phyloP scores from a whole-genome alignment of 495 filamentous ascomycete species.

The Friedmanniomyces endolithicus region DNA sequence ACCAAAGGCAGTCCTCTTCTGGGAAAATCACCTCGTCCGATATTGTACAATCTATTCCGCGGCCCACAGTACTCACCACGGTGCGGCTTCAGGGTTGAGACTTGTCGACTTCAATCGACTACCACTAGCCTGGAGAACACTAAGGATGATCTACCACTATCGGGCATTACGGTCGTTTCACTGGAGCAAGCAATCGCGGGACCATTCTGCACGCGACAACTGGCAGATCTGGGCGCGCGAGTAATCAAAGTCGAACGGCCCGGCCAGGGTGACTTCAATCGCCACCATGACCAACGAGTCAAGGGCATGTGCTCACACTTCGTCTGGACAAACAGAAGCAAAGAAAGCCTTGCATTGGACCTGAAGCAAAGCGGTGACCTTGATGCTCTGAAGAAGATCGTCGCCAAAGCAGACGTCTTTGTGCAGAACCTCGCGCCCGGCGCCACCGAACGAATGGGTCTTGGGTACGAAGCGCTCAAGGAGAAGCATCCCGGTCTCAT shows the following conservation, averaged over 20 bases:
- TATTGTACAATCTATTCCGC: no score
- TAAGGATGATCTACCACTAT: constrained; percentile 27
- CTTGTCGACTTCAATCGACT: not conserved
- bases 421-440: constrained; percentile 43
- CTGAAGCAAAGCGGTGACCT: constrained; percentile 36
- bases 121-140: not conserved
- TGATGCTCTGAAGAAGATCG: constrained; percentile 33
- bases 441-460: constrained; percentile 36
- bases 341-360: constrained; percentile 39
- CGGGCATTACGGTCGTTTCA: constrained; percentile 39
- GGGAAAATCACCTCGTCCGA: no score
- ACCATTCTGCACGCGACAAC: constrained; percentile 41
- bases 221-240: constrained; percentile 41
- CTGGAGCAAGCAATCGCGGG: constrained; percentile 43
- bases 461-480: constrained; percentile 35
- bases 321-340: constrained; percentile 42
- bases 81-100: not conserved
- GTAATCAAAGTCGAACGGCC: constrained; percentile 44
- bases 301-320: constrained; percentile 40
- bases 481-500: constrained; percentile 35
- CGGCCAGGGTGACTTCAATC: constrained; percentile 39
- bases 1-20: no score
- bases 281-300: constrained; percentile 38
- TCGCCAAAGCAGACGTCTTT: constrained; percentile 38
- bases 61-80: not conserved